Evolutionary conservation across 2,329 filamentous ascomycete genomes (phyloP), one percentile per base, ranked within the genome.

Genomic region (Macrophomina phaseolina): DNA sequence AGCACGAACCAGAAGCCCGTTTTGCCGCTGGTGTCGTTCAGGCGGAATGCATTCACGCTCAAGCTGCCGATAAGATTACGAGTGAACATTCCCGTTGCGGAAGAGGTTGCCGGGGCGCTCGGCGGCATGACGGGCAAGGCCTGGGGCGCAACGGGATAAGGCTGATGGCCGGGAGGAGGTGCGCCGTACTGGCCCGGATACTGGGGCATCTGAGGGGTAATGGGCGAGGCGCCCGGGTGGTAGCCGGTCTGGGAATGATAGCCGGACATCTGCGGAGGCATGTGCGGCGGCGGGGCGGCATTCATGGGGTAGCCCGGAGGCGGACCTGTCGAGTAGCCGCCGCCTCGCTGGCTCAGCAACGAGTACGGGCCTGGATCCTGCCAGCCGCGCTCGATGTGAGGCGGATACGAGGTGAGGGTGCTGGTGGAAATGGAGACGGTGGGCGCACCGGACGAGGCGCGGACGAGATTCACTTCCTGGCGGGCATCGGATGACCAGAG

Each of bases 1-100:
- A 98, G 83, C 53, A 99, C 91, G 74, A 99, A 99, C 94, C 94
- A 99, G 70, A 97, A 93, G 1, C 94, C 94, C 61, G 92, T 88
- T 76, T 92, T 91, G 70, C 92, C 90, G 16, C 91, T 83, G 0
- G 89, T 87, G 71, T 98, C 94, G 2, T 87, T 89, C 64, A 98
- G 85, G 38, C 90, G 88, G 75, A 94, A 94, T 1, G 94, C 94
- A 74, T 94, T 97, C 38, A 94, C 93, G 5, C 92, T 90, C 62
- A 97, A 83, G 77, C 92, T 97, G 1, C 95, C 95, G 70, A 99
- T 98, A 9, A 99, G 86, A 74, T 98, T 99, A 63, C 94, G 85
- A 0, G 94, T 97, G 76, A 94, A 97, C 92, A 97, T 96, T 66
- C 92, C 92, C 45, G 89, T 89, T 1, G 90, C 89, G 68, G 77